phyloP scores from a whole-genome alignment of 495 filamentous ascomycete genomes.

The Podospora appendiculata region DNA sequence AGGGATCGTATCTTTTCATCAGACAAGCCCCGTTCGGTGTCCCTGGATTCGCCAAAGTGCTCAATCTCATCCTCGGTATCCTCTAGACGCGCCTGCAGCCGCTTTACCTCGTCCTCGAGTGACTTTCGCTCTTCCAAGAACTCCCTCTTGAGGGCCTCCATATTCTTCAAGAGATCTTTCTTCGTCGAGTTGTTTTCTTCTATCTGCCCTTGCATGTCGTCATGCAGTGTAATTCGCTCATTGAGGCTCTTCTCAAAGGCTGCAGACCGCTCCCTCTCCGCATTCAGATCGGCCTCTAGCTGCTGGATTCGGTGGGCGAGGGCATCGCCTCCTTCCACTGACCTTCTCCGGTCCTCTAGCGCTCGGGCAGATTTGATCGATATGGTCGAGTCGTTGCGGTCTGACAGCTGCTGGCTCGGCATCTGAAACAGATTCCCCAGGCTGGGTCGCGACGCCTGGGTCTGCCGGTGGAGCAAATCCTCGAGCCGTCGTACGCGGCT shows the following conservation, averaged over 20 bases:
- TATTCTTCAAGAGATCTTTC: constrained; percentile 86
- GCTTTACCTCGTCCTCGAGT: constrained; percentile 69
- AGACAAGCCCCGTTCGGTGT: constrained; percentile 62
- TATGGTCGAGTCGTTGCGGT: constrained; percentile 32
- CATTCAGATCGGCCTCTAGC: constrained; percentile 70
- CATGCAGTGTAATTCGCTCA: constrained; percentile 48
- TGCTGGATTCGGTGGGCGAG: constrained; percentile 55
- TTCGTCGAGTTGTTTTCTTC: constrained; percentile 87
- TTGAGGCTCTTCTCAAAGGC: constrained; percentile 55
- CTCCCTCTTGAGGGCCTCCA: constrained; percentile 84
- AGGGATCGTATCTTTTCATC: constrained; percentile 64
- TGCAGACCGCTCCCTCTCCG: constrained; percentile 44
- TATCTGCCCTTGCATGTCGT: constrained; percentile 60
- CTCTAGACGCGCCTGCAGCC: constrained; percentile 67
- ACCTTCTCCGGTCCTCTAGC: constrained; percentile 28
- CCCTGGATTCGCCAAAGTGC: constrained; percentile 68
- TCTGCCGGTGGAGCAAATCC: constrained; percentile 85
- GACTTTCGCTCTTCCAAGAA: constrained; percentile 77
- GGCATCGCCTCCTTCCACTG: constrained; percentile 28
- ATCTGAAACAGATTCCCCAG: constrained; percentile 57
- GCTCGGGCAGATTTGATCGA: constrained; percentile 30
- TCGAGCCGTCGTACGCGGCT: constrained; percentile 88
- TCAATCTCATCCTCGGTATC: constrained; percentile 88
- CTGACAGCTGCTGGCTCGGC: constrained; percentile 27
- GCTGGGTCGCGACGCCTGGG: constrained; percentile 60